These are phyloP conservation scores for Suillus spraguei DNA, from an alignment of 768 basidiomycete species.

Conservation along the genomic window DNA sequence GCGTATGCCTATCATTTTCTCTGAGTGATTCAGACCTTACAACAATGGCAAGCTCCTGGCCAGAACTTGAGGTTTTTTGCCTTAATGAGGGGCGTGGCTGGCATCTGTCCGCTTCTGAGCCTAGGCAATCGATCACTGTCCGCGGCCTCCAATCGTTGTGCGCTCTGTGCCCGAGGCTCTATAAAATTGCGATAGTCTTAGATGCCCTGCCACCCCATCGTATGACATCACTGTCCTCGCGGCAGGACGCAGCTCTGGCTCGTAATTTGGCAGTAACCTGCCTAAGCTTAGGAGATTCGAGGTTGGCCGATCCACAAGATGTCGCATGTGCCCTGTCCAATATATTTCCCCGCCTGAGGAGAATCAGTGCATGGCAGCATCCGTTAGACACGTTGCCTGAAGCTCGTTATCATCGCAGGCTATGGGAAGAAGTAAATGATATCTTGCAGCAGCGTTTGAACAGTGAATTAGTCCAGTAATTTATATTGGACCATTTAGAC, in stretches of 20 bases:
- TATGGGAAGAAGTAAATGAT: conserved; percentile 6
- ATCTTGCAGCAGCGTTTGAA: neutral
- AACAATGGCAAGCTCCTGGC: conserved; percentile 7
- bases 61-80: conserved; percentile 5
- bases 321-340: conserved; percentile 4
- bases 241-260: neutral
- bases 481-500: neutral
- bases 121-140: conserved; percentile 1
- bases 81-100: conserved; percentile 7
- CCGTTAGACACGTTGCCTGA: conserved; percentile 1
- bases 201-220: conserved; percentile 2
- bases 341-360: conserved; percentile 5
- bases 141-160: conserved; percentile 4
- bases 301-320: neutral
- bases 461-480: neutral
- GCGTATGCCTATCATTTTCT: conserved; percentile 8
- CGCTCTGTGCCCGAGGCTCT: conserved; percentile 6
- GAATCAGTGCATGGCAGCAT: conserved; percentile 3
- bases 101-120: neutral
- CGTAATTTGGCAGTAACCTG: conserved; percentile 4
- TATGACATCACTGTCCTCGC: neutral
- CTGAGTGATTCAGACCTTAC: conserved; percentile 5
- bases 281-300: conserved; percentile 6
- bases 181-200: conserved; percentile 4
- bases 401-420: neutral